These are phyloP conservation scores for Cocos nucifera DNA, from an alignment of 176 grass and related monocot species.

Conservation along the genomic window DNA sequence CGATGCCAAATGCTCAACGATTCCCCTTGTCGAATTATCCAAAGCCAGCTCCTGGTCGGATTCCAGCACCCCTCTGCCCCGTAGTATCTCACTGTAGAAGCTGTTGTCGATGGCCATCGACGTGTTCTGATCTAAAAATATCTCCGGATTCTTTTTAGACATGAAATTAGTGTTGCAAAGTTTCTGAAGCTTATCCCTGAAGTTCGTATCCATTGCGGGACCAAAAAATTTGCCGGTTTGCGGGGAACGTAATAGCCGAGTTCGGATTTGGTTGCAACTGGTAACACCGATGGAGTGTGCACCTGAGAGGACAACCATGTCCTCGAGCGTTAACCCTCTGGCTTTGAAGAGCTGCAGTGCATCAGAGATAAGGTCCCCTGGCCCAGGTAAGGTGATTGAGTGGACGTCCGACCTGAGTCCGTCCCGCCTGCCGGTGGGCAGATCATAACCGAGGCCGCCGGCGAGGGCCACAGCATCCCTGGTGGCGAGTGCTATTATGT, in stretches of 20 bases:
- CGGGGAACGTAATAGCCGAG: background rate
- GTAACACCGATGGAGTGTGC: slow-evolving; percentile 55
- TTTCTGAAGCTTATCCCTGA: slow-evolving; percentile 17
- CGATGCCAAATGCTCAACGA: slow-evolving; percentile 23
- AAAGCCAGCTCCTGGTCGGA: slow-evolving; percentile 43
- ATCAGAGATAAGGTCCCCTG: slow-evolving; percentile 27
- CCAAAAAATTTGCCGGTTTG: background rate
- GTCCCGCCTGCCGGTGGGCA: slow-evolving; percentile 42
- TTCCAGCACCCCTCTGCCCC: slow-evolving; percentile 25
- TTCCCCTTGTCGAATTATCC: slow-evolving; percentile 11
- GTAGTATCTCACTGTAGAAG: slow-evolving; percentile 35
- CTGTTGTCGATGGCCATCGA: slow-evolving; percentile 22
- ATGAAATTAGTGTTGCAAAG: slow-evolving; percentile 15
- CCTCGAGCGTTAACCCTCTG: slow-evolving; percentile 28
- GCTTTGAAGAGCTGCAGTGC: slow-evolving; percentile 17
- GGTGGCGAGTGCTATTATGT: slow-evolving; percentile 32
- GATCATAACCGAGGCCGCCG: slow-evolving; percentile 33
- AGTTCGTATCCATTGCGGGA: slow-evolving; percentile 24
- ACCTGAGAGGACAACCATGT: slow-evolving; percentile 41
- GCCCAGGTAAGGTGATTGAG: slow-evolving; percentile 43
- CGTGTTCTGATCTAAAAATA: slow-evolving; percentile 29
- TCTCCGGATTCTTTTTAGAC: background rate
- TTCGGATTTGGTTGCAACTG: slow-evolving; percentile 42
- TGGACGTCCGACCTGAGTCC: slow-evolving; percentile 33
- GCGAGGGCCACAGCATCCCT: slow-evolving; percentile 30